Percentiles rank a stretch among this genome's conserved stretches.
Evolutionary conservation across 208 protist genomes (phyloP).

Genomic region (Wallacemonas rigidus): DNA sequence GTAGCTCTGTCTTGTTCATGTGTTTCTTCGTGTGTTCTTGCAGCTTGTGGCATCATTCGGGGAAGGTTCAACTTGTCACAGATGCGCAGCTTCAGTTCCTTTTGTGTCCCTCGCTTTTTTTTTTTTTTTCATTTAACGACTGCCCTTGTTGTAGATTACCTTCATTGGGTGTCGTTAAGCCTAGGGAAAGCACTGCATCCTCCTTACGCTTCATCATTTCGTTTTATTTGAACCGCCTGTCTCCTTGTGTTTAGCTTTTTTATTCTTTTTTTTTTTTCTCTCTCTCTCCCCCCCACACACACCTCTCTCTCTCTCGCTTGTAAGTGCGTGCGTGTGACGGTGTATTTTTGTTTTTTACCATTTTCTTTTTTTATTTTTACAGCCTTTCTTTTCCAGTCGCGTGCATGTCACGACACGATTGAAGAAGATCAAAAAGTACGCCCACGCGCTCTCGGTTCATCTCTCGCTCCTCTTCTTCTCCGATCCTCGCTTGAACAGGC

Average conservation of each 20-base stretch:
- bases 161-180: no score
- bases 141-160: no score
- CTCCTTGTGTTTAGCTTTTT: background rate
- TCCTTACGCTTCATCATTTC: background rate
- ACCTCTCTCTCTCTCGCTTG: background rate
- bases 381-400: background rate
- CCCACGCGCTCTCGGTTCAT: no score
- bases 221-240: conserved; percentile 1
- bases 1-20: background rate
- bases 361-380: conserved; percentile 16
- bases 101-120: background rate
- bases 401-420: background rate
- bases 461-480: no score
- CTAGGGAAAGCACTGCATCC: no score
- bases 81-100: no score
- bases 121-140: no score
- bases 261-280: no score
- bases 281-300: background rate
- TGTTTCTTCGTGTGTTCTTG: background rate
- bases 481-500: no score
- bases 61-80: no score
- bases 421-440: no score
- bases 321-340: background rate
- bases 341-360: background rate
- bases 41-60: no score